phyloP scores from a whole-genome alignment of 2,329 filamentous ascomycete species.

The Kalaharituber pfeilii region DNA sequence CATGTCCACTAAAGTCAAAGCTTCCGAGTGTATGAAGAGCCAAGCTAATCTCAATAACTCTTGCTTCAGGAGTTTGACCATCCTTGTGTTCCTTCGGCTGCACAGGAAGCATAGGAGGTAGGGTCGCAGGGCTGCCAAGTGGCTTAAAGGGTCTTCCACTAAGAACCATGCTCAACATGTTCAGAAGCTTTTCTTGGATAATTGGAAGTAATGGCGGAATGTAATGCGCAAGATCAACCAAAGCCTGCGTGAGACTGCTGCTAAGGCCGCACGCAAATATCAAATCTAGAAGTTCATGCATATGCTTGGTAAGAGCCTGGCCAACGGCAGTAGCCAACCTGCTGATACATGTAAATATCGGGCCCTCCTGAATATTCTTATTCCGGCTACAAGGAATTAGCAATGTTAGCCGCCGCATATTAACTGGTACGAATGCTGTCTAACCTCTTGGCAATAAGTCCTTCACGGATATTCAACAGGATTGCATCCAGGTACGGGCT shows the following conservation, averaged over 20 bases:
- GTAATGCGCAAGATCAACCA: constrained; percentile 98
- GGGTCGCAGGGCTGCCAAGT: constrained; percentile 67
- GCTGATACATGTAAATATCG: constrained; percentile 63
- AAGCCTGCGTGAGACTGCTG: constrained; percentile 78
- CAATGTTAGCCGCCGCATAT: neutral
- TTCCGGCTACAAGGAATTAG: constrained; percentile 9
- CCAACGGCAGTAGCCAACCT: constrained; percentile 88
- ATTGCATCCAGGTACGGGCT: constrained; percentile 90
- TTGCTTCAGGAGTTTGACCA: constrained; percentile 57
- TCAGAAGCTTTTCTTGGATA: constrained; percentile 83
- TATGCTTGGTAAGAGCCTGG: constrained; percentile 94
- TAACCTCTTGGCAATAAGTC: constrained; percentile 27
- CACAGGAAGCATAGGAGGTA: constrained; percentile 39
- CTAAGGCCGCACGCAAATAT: constrained; percentile 95
- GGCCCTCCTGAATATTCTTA: constrained; percentile 16
- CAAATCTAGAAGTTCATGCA: constrained; percentile 84
- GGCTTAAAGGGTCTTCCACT: constrained; percentile 85
- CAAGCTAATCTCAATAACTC: constrained; percentile 75
- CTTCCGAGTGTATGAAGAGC: constrained; percentile 92
- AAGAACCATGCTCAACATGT: constrained; percentile 86
- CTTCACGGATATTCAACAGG: constrained; percentile 81
- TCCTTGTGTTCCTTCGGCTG: constrained; percentile 70
- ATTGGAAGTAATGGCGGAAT: constrained; percentile 84
- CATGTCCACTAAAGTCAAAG: constrained; percentile 76
- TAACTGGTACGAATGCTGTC: neutral